These are phyloP conservation scores for Cotoneaster glaucophyllus DNA, from an alignment of 306 rosid species.

Conservation along the genomic window DNA sequence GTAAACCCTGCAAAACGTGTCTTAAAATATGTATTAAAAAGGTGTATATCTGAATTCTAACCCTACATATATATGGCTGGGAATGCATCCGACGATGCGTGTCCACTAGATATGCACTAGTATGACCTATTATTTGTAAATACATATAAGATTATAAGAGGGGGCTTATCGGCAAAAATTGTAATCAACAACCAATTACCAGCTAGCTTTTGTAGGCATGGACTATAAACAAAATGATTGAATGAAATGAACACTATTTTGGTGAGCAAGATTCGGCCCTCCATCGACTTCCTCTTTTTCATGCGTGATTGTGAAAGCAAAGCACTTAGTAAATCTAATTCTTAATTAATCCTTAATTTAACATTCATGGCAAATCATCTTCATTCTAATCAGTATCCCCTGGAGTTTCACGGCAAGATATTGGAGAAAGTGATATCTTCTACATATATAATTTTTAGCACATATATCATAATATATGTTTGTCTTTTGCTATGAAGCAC, in stretches of 20 bases:
- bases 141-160: not conserved
- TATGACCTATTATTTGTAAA: not conserved
- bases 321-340: not conserved
- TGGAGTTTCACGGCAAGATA: constrained; percentile 14
- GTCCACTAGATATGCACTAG: not conserved
- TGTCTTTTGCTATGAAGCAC: constrained; percentile 1
- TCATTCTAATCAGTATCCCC: not conserved
- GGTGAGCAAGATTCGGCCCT: constrained; percentile 2
- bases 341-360: not conserved
- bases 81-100: not conserved
- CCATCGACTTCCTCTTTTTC: not conserved
- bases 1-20: too few species aligned
- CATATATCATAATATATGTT: not conserved
- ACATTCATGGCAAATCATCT: not conserved
- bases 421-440: not conserved
- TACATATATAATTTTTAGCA: not conserved
- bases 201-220: not conserved
- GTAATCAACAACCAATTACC: not conserved
- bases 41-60: too few species aligned
- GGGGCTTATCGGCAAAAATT: not conserved
- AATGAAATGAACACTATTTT: constrained; percentile 2
- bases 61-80: too few species aligned
- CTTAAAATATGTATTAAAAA: too few species aligned
- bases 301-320: constrained; percentile 10
- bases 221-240: constrained; percentile 12